Base-by-base conservation (phyloP, 164 flowering plant species). In the Tinospora cordifolia region DNA sequence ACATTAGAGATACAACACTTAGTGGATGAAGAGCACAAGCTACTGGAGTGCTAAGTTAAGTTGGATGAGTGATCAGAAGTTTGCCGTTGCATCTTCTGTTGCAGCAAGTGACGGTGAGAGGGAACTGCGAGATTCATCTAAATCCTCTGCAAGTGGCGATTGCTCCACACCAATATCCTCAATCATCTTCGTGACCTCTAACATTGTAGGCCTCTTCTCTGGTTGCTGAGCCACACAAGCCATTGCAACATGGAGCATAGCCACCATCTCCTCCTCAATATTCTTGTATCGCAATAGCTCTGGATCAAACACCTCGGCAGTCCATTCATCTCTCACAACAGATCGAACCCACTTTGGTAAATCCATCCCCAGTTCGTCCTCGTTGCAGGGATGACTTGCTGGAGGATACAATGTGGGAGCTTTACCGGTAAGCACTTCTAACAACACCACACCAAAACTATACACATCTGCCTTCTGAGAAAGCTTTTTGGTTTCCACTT, bases 251-350 rank as follows among this genome's bases (percentile, higher is more conserved):
- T 92, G 96, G 9, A 95, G 88, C 96, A 90, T 89, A 19, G 93
- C 72, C 69, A 91, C 93, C 67, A 95, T 76, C 75, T 95, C 98
- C 74, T 90, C 98, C 75, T 92, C 98, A 15, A 90, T 92, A 85
- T 90, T 91, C 86, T 88, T 89, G 80, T 89, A 92, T 83, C 99
- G 86, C 76, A 89, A 60, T 40, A 95, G 84, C 70, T 95, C 99
- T 24, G 84, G 84, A 71, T 95, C 99, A 62, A 95, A 95, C 68
- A 95, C 91, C 77, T 90, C 98, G 0, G 94, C 89, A 0, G 93
- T 90, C 99, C 99, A 94, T 82, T 95, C 99, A 40, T 88, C 97
- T 77, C 87, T 86, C 79, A 95, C 96, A 39, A 90, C 93, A 0
- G 97, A 92, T 57, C 86, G 74, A 9, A 95, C 97, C 99, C 99